Base-by-base conservation (phyloP, 2,329 filamentous ascomycete genomes). In the Coleophoma eucalyptorum region DNA sequence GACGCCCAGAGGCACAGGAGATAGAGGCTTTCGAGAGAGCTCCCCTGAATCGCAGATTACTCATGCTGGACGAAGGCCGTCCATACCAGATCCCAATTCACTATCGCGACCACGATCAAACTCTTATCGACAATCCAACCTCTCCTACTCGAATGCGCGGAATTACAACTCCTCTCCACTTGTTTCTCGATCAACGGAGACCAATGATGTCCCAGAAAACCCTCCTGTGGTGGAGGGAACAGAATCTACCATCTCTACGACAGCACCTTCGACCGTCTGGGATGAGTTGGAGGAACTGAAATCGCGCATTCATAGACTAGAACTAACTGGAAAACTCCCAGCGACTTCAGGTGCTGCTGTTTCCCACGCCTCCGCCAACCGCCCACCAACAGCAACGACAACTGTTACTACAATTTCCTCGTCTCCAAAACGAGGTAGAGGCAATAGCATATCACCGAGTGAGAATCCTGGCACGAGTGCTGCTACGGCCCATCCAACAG, bases 251-350 rank as follows among this genome's bases (percentile, higher is more conserved):
- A 79, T 88, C 33, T 97, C 94, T 0, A 94, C 90, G 1, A 91
- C 87, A 1, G 90, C 90, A 1, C 90, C 92, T 12, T 95, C 91
- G 2, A 97, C 91, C 0, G 90, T 99, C 3, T 99, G 94, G 94
- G 94, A 97, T 65, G 94, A 99, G 69, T 73, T 99, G 26, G 94
- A 97, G 61, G 94, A 97, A 57, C 73, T 99, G 43, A 97, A 97
- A 67, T 94, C 90, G 38, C 84, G 94, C 31, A 96, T 99, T 60
- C 86, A 90, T 60, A 89, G 90, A 53, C 79, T 99, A 10, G 94
- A 97, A 67, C 71, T 95, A 59, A 95, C 90, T 2, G 92, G 92
- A 52, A 96, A 95, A 69, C 73, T 94, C 33, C 91, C 92, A 0
- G 74, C 89, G 1, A 91, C 89, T 2, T 93, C 91, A 3, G 88